Evolutionary conservation across 106 monocot genomes (phyloP).

Genomic region (Allium cepa): DNA sequence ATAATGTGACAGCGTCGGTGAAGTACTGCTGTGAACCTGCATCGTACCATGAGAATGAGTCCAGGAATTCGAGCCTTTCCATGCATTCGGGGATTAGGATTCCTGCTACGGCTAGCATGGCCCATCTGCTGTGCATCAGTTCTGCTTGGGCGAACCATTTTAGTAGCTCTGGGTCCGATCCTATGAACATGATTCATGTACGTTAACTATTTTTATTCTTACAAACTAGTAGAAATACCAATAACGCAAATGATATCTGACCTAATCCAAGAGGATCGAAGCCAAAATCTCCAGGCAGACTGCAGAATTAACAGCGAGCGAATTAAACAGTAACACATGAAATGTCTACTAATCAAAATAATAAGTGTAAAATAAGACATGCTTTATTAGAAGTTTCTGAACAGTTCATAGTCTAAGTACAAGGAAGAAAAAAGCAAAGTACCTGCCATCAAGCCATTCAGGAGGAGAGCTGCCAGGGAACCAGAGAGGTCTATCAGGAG

Average conservation of each 20-base stretch:
- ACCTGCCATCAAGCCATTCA: conserved; percentile 96
- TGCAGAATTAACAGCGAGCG: conserved; percentile 10
- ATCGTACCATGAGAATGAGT: conserved; percentile 68
- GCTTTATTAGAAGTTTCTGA: conserved; percentile 46
- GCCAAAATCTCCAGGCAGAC: conserved; percentile 86
- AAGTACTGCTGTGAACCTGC: conserved; percentile 68
- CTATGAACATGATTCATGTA: conserved; percentile 47
- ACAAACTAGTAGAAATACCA: conserved; percentile 44
- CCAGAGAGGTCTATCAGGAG: conserved; percentile 82
- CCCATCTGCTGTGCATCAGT: conserved; percentile 85
- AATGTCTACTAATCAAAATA: conserved; percentile 31
- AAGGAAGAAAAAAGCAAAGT: background rate
- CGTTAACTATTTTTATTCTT: conserved; percentile 54
- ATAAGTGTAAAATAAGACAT: conserved; percentile 61
- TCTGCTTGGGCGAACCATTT: conserved; percentile 93
- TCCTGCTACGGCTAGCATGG: conserved; percentile 82
- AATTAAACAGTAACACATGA: background rate
- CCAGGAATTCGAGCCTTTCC: conserved; percentile 48
- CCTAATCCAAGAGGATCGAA: conserved; percentile 92
- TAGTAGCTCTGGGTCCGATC: conserved; percentile 73
- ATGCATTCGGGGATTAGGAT: conserved; percentile 81
- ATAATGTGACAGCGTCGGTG: conserved; percentile 64
- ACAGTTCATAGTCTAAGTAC: conserved; percentile 14
- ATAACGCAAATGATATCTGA: conserved; percentile 61
- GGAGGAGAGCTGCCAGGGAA: conserved; percentile 92